Percentiles rank a stretch among this genome's conserved stretches.
Conservation (phyloP, 371 early-diverging fungal genomes). For the Basidiobolus meristosporus region DNA sequence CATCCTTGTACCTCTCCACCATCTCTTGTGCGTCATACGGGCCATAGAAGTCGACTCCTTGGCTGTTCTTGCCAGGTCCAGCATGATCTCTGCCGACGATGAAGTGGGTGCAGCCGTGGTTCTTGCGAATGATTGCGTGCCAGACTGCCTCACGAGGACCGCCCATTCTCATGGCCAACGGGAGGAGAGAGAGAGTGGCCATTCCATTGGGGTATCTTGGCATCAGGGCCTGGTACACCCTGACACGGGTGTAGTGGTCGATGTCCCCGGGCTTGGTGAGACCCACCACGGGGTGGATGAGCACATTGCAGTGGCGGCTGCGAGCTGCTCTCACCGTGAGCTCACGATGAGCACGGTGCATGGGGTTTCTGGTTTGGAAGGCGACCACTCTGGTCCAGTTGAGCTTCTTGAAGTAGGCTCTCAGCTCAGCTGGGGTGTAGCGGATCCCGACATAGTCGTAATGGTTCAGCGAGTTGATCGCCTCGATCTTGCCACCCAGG, state of each 20-base stretch:
- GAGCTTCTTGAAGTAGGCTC: slow-evolving; percentile 72
- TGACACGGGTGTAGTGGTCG: slow-evolving; percentile 89
- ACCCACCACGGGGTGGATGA: slow-evolving; percentile 90
- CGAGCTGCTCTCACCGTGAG: slow-evolving; percentile 88
- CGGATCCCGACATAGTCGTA: slow-evolving; percentile 80
- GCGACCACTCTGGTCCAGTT: slow-evolving; percentile 90
- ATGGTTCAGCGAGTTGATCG: slow-evolving; percentile 62
- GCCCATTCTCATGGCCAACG: slow-evolving; percentile 93
- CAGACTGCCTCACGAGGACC: slow-evolving; percentile 92
- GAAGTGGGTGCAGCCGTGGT: slow-evolving; percentile 88
- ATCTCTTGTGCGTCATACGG: slow-evolving; percentile 87
- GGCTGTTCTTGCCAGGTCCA: slow-evolving; percentile 81
- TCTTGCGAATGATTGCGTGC: slow-evolving; percentile 93
- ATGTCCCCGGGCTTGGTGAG: slow-evolving; percentile 92
- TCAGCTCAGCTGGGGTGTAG: slow-evolving; percentile 80
- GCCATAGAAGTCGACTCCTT: slow-evolving; percentile 83
- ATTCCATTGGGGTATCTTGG: slow-evolving; percentile 88
- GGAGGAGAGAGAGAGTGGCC: slow-evolving; percentile 78
- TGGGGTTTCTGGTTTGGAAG: slow-evolving; percentile 96
- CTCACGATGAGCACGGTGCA: slow-evolving; percentile 94
- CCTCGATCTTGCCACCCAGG: slow-evolving; percentile 72
- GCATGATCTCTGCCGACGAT: slow-evolving; percentile 94
- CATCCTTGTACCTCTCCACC: slow-evolving; percentile 63
- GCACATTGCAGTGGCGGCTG: slow-evolving; percentile 67
- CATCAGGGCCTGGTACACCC: slow-evolving; percentile 87